Evolutionary conservation across 2,329 filamentous ascomycete genomes (phyloP), one percentile per base, ranked within the genome.

Genomic region (Colletotrichum costaricense): DNA sequence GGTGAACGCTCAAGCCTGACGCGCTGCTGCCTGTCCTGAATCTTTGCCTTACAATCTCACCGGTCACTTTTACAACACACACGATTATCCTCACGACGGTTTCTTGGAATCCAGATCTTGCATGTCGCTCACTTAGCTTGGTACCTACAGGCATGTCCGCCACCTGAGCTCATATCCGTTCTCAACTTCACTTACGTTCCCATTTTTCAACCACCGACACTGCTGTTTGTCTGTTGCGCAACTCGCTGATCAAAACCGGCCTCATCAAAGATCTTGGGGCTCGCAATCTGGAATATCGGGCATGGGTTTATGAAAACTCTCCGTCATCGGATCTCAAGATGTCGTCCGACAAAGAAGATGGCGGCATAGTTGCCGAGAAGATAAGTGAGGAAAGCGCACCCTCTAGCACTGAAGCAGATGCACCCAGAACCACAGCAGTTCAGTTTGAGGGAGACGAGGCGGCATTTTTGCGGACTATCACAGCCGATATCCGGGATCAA

Each of bases 401-500:
- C 26, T 16, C 3, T n/a, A 12, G 14, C 46, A 55, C 46, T 49
- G 26, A 7, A 57, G 22, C 64, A 8, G 28, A 62, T 16, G 12
- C 14, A 12, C n/a, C 22, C 9, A n/a, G 26, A 11, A 16, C 49
- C 12, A 22, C 22, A 16, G 24, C 42, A 52, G 16, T 55, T 16
- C 55, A 66, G 4, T 1, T 22, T n/a, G 24, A 57, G 14, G 52
- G 33, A 2, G 72, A 74, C 19, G 72, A 74, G 19, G 72, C 63
- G n/a, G 28, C 56, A 26, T 59, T 72, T 28, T 42, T 74, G n/a
- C 68, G 69, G 19, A 74, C 67, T 3, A 63, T 74, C 22, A 68
- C 68, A 26, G 56, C 60, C 26, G 88, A 92, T 71, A 91, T 97
- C 26, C 91, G 94, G 70, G 92, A 98, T 78, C 96, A 98, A 81